These are phyloP conservation scores for Gaeumannomyces tritici DNA, from an alignment of 2,329 filamentous ascomycete genomes.

Conservation along the genomic window DNA sequence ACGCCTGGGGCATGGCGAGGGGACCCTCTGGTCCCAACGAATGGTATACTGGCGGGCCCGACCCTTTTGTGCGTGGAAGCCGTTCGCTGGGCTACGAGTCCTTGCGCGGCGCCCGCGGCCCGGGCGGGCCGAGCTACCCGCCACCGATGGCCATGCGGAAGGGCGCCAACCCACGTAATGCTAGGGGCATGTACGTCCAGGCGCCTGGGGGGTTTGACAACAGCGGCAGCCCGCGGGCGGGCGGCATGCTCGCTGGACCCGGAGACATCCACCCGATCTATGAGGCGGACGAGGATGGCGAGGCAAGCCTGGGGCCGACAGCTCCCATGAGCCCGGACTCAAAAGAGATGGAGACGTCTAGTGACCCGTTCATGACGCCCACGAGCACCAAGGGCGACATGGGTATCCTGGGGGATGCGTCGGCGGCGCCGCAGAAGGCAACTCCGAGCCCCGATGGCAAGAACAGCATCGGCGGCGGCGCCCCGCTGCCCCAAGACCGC, in stretches of 20 bases:
- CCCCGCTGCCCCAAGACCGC: conserved; percentile 27
- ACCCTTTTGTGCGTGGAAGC: conserved; percentile 28
- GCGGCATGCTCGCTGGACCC: conserved; percentile 8
- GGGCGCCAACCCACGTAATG: not conserved
- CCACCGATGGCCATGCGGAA: conserved; percentile 2
- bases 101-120: conserved; percentile 23
- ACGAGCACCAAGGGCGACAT: conserved; percentile 12
- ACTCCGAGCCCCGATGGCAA: conserved; percentile 30
- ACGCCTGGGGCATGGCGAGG: conserved; percentile 18
- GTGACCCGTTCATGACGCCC: conserved; percentile 43
- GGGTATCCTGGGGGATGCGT: not conserved
- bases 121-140: conserved; percentile 10
- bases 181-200: conserved; percentile 8
- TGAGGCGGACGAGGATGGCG: conserved; percentile 47
- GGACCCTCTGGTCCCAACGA: conserved; percentile 9
- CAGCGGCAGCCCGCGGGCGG: not conserved
- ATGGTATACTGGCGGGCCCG: conserved; percentile 37
- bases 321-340: conserved; percentile 14
- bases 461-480: not conserved
- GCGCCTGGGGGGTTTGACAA: not conserved
- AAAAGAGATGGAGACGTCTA: conserved; percentile 22
- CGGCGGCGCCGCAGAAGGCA: conserved; percentile 5
- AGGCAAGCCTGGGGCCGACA: conserved; percentile 14
- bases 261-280: conserved; percentile 48
- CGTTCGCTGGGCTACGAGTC: conserved; percentile 41